Evolutionary conservation across 129 eudicot genomes (phyloP).

Genomic region (Mikania micrantha): DNA sequence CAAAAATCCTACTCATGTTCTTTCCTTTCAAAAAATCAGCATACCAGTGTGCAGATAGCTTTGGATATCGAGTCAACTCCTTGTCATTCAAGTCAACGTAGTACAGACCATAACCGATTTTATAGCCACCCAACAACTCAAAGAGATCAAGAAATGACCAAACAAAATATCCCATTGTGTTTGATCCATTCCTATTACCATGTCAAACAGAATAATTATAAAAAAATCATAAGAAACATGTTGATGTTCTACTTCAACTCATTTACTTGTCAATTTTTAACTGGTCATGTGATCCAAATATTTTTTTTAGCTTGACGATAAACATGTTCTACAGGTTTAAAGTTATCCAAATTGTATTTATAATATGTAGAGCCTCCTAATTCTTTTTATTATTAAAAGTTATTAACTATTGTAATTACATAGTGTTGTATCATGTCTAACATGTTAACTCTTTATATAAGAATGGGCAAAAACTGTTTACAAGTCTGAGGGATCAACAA

Average conservation of each 20-base stretch:
- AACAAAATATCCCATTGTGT: slow-evolving; percentile 40
- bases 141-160: slow-evolving; percentile 49
- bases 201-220: background rate
- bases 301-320: background rate
- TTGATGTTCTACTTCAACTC: background rate
- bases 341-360: background rate
- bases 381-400: background rate
- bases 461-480: background rate
- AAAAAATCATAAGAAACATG: background rate
- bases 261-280: background rate
- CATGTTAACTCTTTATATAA: background rate
- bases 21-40: slow-evolving; percentile 38
- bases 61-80: slow-evolving; percentile 41
- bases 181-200: slow-evolving; percentile 46
- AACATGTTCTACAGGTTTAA: too few relatives aligned
- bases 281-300: background rate
- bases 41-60: slow-evolving; percentile 52
- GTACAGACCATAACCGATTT: slow-evolving; percentile 33
- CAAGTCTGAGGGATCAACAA: background rate
- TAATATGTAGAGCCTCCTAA: background rate
- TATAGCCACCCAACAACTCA: slow-evolving; percentile 32
- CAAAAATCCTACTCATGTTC: slow-evolving; percentile 13
- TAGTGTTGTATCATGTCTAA: background rate
- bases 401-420: background rate
- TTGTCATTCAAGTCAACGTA: slow-evolving; percentile 43